phyloP scores from a whole-genome alignment of 805 yeast genomes.

The Scheffersomyces stipitis region DNA sequence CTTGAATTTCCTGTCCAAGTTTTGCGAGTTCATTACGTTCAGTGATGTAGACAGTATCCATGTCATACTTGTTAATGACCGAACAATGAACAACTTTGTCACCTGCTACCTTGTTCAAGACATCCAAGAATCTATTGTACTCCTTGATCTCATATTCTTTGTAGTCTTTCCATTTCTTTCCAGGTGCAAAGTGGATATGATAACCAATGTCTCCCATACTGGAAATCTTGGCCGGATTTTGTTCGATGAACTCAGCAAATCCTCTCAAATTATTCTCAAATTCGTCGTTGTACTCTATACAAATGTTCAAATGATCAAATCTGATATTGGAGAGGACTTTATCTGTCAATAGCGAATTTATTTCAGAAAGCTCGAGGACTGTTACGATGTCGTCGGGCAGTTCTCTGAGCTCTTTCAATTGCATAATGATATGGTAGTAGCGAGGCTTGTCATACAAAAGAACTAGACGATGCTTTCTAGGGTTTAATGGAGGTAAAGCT shows the following conservation, averaged over 20 bases:
- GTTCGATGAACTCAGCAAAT: constrained; percentile 20
- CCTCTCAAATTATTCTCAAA: constrained; percentile 23
- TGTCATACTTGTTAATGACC: constrained; percentile 35
- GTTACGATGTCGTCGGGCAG: constrained; percentile 16
- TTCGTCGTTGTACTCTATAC: constrained; percentile 31
- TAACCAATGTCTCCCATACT: constrained; percentile 25
- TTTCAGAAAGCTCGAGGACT: constrained; percentile 16
- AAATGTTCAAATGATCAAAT: constrained; percentile 25
- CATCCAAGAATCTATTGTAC: constrained; percentile 24
- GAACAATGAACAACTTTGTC: constrained; percentile 38
- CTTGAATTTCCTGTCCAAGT: constrained; percentile 37
- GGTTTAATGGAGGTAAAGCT: neutral
- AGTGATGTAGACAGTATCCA: constrained; percentile 32
- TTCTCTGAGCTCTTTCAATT: constrained; percentile 20
- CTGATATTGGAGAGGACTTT: constrained; percentile 9
- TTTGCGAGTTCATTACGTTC: constrained; percentile 31
- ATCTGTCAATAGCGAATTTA: constrained; percentile 13
- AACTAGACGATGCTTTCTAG: constrained; percentile 13
- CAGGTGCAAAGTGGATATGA: constrained; percentile 35
- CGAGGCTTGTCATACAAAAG: constrained; percentile 27
- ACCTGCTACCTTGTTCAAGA: constrained; percentile 20
- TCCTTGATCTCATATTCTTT: constrained; percentile 19
- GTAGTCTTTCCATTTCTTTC: constrained; percentile 33
- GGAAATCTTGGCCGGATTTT: constrained; percentile 14
- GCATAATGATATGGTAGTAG: constrained; percentile 25